phyloP scores from a whole-genome alignment of 176 grass and related monocot genomes.

The Raddia guianensis region DNA sequence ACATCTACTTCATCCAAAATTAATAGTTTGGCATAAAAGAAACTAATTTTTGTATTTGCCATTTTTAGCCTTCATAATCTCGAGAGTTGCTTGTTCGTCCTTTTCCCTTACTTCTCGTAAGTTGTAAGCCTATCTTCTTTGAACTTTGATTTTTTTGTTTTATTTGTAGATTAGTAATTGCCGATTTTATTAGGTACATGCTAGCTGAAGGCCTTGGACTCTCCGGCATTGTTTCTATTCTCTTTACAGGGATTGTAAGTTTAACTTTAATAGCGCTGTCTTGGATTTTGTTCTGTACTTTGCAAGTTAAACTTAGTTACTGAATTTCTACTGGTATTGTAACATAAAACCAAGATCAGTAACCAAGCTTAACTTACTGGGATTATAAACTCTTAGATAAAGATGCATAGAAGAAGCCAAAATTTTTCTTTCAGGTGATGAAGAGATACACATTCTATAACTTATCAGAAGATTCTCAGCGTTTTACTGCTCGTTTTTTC shows the following conservation, averaged over 20 bases:
- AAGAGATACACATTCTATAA: conserved; percentile 86
- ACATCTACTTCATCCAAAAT: background rate
- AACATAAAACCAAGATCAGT: conserved; percentile 1
- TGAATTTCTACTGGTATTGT: background rate
- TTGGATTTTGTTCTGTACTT: conserved; percentile 22
- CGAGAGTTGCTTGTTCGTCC: conserved; percentile 93
- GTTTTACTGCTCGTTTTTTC: conserved; percentile 79
- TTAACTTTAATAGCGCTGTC: conserved; percentile 22
- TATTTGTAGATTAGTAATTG: no score
- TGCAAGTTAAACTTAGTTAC: background rate
- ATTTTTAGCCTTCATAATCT: conserved; percentile 87
- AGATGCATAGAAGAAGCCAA: conserved; percentile 21
- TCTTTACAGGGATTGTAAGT: conserved; percentile 94
- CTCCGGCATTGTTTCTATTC: conserved; percentile 93
- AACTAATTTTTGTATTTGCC: background rate
- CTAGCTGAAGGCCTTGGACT: conserved; percentile 89
- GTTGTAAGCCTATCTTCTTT: conserved; percentile 68
- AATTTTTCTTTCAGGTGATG: conserved; percentile 69
- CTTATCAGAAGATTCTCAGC: conserved; percentile 84
- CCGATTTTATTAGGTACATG: conserved; percentile 67
- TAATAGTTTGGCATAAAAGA: background rate
- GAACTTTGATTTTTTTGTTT: background rate
- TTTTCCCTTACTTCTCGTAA: conserved; percentile 99
- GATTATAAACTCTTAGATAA: conserved; percentile 11
- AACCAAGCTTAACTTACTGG: conserved; percentile 16